Evolutionary conservation across 192 early-diverging fungal genomes (phyloP).

Genomic region (Martensiomyces pterosporus): DNA sequence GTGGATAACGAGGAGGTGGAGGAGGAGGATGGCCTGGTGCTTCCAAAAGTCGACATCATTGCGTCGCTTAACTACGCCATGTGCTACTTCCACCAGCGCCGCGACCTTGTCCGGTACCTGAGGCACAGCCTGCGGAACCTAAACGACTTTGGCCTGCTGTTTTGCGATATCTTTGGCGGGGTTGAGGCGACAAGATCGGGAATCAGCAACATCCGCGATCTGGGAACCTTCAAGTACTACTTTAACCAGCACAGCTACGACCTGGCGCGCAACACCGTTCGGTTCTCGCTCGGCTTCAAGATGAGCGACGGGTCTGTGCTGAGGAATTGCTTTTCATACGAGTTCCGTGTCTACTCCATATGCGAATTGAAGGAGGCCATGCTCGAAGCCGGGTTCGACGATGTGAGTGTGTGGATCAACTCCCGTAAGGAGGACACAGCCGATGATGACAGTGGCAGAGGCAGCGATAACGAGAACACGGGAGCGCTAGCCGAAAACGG

Average conservation of each 20-base stretch:
- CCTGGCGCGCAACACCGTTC: slow-evolving; percentile 19
- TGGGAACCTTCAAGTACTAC: slow-evolving; percentile 29
- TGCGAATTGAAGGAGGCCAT: slow-evolving; percentile 51
- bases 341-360: slow-evolving; percentile 41
- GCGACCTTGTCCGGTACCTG: slow-evolving; percentile 39
- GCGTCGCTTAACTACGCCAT: slow-evolving; percentile 47
- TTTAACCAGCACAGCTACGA: slow-evolving; percentile 45
- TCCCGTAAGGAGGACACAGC: not conserved
- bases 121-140: slow-evolving; percentile 18
- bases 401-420: slow-evolving; percentile 38
- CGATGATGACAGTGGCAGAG: not conserved
- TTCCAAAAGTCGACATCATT: slow-evolving; percentile 46
- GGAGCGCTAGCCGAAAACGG: no score
- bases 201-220: slow-evolving; percentile 5
- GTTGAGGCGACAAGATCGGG: slow-evolving; percentile 9
- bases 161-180: slow-evolving; percentile 52
- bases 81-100: slow-evolving; percentile 40
- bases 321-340: slow-evolving; percentile 38
- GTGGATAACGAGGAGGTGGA: not conserved
- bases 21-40: not conserved
- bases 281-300: slow-evolving; percentile 35
- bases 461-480: not conserved
- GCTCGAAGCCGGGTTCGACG: slow-evolving; percentile 49
- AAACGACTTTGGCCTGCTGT: slow-evolving; percentile 32
- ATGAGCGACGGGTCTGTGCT: slow-evolving; percentile 48